Evolutionary conservation across 148 eudicot genomes (phyloP), one percentile per base, ranked within the genome.

Genomic region (Heliamphora exappendiculata): DNA sequence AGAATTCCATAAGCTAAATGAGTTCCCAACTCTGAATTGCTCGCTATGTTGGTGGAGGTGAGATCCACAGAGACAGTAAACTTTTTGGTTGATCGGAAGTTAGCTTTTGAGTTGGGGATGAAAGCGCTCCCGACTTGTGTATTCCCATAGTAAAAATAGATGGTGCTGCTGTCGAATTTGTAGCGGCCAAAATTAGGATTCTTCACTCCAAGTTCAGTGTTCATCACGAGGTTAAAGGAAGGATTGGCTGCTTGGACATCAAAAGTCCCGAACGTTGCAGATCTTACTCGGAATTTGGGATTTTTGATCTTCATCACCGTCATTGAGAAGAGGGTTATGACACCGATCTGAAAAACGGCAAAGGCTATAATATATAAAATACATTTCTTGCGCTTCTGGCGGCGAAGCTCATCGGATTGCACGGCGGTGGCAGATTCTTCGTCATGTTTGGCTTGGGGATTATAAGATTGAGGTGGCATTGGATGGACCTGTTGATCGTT

Each of bases 311-410:
- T 75, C 68, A 80, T 45, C 9, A 80, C 22, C 1, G 82, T 80
- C 0, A 67, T 45, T 31, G 73, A 29, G 49, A 78, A 63, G 26
- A 71, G 12, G 1, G 16, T 2, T 34, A 78, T 65, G 29, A 78
- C 39, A 5, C 13, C 66, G 9, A 24, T 34, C 53, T 80, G 82
- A 29, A 75, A 75, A 1, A 80, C 13, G 0, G 20, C 59, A 29
- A 73, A 73, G 50, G 50, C 50, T 3, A 16, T 57, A 13, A 59
- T 16, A 10, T 55, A 73, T 0, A 24, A 9, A 0, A 73, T 8
- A 20, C 67, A 60, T 51, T 79, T 79, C 67, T 24, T 68, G 24
- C 78, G 78, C 7, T 80, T 80, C 60, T 70, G 71, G 31, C 29
- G 44, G 41, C 78, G 78, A 20, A 31, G 67, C 47, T 74, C 75